These are phyloP conservation scores for Suillus luteus DNA, from an alignment of 768 basidiomycete genomes.

Conservation along the genomic window DNA sequence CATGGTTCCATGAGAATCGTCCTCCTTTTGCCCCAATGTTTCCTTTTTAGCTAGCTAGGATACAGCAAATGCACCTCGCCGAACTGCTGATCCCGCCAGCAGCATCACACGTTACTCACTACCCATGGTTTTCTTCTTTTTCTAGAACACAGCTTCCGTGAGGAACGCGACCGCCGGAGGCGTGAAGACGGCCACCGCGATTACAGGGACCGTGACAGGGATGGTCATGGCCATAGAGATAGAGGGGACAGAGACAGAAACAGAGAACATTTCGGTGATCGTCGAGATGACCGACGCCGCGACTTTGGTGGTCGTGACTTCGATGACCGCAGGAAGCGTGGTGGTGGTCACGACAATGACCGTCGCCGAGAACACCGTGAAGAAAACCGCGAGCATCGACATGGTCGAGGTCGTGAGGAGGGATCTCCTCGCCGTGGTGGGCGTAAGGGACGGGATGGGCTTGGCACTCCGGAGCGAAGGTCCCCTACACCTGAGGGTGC, in stretches of 20 bases:
- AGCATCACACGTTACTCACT: constrained; percentile 53
- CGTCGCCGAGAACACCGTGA: constrained; percentile 51
- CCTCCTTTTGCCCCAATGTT: constrained; percentile 45
- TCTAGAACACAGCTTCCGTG: constrained; percentile 63
- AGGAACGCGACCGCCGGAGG: constrained; percentile 66
- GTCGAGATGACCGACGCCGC: constrained; percentile 54
- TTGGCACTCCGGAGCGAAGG: constrained; percentile 74
- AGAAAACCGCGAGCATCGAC: constrained; percentile 36
- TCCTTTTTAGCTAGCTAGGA: constrained; percentile 68
- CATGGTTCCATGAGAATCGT: constrained; percentile 53
- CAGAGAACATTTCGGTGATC: constrained; percentile 36
- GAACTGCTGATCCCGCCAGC: constrained; percentile 43
- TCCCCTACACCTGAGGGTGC: constrained; percentile 91
- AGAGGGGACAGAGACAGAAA: constrained; percentile 37
- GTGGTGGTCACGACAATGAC: constrained; percentile 48
- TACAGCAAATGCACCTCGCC: constrained; percentile 39
- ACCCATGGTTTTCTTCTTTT: constrained; percentile 44
- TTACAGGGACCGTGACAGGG: constrained; percentile 47
- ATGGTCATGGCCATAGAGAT: constrained; percentile 39
- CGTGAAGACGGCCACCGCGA: constrained; percentile 61
- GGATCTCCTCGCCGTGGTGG: constrained; percentile 45
- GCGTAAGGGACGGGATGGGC: constrained; percentile 47
- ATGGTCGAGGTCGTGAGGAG: constrained; percentile 38
- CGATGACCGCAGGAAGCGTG: constrained; percentile 46
- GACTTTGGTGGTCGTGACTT: constrained; percentile 51